Conservation (phyloP, 1,139 yeast genomes). For the Kazachstania sp. region DNA sequence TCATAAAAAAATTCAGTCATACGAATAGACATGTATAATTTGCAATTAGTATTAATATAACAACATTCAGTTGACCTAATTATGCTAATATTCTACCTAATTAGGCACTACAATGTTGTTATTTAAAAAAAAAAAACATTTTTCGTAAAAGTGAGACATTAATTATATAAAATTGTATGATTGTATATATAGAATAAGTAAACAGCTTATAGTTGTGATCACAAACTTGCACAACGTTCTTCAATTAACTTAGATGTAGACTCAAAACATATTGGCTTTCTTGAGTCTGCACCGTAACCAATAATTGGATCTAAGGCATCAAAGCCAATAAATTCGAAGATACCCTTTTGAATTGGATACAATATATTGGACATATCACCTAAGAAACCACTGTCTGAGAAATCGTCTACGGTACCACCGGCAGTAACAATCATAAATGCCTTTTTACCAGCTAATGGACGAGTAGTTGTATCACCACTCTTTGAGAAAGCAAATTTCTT, state of each 20-base stretch:
- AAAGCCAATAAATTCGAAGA: constrained; percentile 20
- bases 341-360: constrained; percentile 22
- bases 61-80: no score
- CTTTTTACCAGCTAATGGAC: constrained; percentile 16
- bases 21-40: no score
- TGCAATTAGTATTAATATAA: no score
- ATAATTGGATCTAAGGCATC: constrained; percentile 17
- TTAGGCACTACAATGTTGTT: no score
- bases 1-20: no score
- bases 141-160: no score
- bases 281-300: constrained; percentile 11
- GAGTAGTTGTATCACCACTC: constrained; percentile 10
- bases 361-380: constrained; percentile 20
- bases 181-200: no score
- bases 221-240: constrained; percentile 7
- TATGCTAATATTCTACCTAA: no score
- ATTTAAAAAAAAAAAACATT: no score
- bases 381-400: constrained; percentile 15
- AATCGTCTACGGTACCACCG: constrained; percentile 17
- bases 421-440: constrained; percentile 16
- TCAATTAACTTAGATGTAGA: constrained; percentile 5
- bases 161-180: no score
- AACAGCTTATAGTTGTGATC: no score
- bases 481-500: constrained; percentile 20
- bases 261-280: constrained; percentile 7